Evolutionary conservation across 108 stramenopile species (phyloP), one percentile per base, ranked within the genome.

Genomic region (Pseudonitzschia multistriata): DNA sequence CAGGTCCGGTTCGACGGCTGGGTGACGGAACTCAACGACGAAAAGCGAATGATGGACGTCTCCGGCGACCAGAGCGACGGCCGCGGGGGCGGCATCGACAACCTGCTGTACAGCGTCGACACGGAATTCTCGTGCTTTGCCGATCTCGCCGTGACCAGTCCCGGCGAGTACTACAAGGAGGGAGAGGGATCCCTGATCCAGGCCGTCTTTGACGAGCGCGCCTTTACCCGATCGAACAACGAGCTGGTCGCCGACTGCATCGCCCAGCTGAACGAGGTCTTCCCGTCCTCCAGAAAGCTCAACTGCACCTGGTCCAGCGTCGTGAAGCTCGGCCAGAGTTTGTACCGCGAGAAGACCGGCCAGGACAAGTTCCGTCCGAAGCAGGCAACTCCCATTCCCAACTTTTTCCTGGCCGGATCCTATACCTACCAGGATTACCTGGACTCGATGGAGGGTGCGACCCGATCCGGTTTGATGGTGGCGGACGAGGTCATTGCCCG

Each of bases 361-460:
- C 90, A 95, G 85, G 97, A 98, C 68, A 88, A 89, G 67, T 97
- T 84, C 83, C 86, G 97, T 21, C 97, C 97, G 15, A 88, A 69
- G 56, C 97, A 98, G 73, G 93, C 92, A 45, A 98, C 95, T 36
- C 97, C 97, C 39, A 89, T 97, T 76, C 71, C 88, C 42, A 98
- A 98, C 88, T 96, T 98, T 82, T 98, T 94, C 88, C 74, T 98
- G 80, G 92, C 95, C 1, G 97, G 97, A 24, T 94, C 93, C 13
- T 98, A 98, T 79, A 98, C 97, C 1, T 98, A 94, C 79, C 96
- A 97, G 71, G 97, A 98, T 81, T 98, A 98, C 76, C 72, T 97
- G 63, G 96, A 97, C 78, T 96, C 96, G 31, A 98, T 98, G 97
- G 97, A 98, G 70, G 96, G 97, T 40, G 97, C 97, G 5, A 98